Percentiles rank a stretch among this genome's conserved stretches.
Conservation (phyloP, 2,329 filamentous ascomycete species). For the Elsinoe perseae region DNA sequence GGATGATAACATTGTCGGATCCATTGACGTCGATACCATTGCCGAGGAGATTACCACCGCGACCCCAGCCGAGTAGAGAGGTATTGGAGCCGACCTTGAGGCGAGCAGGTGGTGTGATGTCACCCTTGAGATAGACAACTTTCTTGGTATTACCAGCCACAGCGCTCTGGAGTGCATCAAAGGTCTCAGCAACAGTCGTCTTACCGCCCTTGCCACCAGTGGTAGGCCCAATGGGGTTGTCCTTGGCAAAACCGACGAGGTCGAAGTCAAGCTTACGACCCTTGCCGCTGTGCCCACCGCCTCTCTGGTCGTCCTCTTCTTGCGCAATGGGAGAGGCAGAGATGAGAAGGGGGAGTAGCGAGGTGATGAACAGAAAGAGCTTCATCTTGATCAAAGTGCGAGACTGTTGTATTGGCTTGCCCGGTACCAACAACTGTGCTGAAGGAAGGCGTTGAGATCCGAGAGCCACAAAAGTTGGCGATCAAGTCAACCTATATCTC, state of each 20-base stretch:
- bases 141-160: slow-evolving; percentile 35
- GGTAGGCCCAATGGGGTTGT: slow-evolving; percentile 27
- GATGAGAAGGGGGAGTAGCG: slow-evolving; percentile 15
- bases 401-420: not conserved
- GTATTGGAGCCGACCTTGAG: slow-evolving; percentile 42
- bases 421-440: not conserved
- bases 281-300: not conserved
- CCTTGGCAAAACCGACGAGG: slow-evolving; percentile 22
- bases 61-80: slow-evolving; percentile 35
- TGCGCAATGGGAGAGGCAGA: slow-evolving; percentile 13
- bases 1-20: slow-evolving; percentile 36
- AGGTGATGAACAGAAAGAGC: slow-evolving; percentile 16
- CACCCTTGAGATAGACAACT: slow-evolving; percentile 40
- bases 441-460: not conserved
- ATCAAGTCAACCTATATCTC: slow-evolving; percentile 5
- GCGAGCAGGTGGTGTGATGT: slow-evolving; percentile 36
- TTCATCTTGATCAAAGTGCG: slow-evolving; percentile 15
- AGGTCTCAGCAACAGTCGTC: slow-evolving; percentile 30
- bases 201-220: slow-evolving; percentile 34
- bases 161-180: slow-evolving; percentile 37
- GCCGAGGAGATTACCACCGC: slow-evolving; percentile 32
- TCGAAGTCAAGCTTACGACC: slow-evolving; percentile 14
- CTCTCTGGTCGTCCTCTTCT: slow-evolving; percentile 14
- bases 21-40: slow-evolving; percentile 33
- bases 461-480: not conserved